phyloP scores from a whole-genome alignment of 2,329 filamentous ascomycete genomes.

The Aureobasidium leucospermi region DNA sequence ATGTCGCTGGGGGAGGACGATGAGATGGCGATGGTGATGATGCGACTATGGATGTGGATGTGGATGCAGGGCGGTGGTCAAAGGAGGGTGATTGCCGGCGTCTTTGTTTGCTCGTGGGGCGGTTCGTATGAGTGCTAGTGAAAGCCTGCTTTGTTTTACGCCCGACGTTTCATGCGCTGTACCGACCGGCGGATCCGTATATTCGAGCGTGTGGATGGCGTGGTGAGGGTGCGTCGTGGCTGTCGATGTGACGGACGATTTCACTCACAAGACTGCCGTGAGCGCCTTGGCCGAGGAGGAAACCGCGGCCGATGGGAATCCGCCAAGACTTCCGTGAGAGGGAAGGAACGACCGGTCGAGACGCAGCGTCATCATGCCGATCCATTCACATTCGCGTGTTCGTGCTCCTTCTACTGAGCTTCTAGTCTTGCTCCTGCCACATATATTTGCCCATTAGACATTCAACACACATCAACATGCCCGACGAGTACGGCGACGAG shows the following conservation, averaged over 20 bases:
- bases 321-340: too few species aligned
- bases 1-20: not conserved
- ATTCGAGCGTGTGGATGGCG: conserved; percentile 1
- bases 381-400: not conserved
- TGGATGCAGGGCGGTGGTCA: not conserved
- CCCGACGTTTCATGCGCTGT: conserved; percentile 7
- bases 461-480: conserved; percentile 26
- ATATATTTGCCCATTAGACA: not conserved
- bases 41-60: not conserved
- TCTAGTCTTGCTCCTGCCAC: not conserved
- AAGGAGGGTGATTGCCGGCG: conserved; percentile 1
- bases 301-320: too few species aligned
- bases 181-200: conserved; percentile 7
- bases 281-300: not conserved
- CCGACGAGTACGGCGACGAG: conserved; percentile 43
- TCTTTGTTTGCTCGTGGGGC: conserved; percentile 8
- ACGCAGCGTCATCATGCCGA: not conserved
- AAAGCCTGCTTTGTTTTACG: conserved; percentile 8
- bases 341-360: not conserved
- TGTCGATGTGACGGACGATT: not conserved
- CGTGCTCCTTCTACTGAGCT: not conserved
- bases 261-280: not conserved
- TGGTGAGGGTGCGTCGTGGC: not conserved
- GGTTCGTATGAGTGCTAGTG: not conserved
- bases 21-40: not conserved